Conservation (phyloP, 495 filamentous ascomycete species). For the Penicillium riverlandense region DNA sequence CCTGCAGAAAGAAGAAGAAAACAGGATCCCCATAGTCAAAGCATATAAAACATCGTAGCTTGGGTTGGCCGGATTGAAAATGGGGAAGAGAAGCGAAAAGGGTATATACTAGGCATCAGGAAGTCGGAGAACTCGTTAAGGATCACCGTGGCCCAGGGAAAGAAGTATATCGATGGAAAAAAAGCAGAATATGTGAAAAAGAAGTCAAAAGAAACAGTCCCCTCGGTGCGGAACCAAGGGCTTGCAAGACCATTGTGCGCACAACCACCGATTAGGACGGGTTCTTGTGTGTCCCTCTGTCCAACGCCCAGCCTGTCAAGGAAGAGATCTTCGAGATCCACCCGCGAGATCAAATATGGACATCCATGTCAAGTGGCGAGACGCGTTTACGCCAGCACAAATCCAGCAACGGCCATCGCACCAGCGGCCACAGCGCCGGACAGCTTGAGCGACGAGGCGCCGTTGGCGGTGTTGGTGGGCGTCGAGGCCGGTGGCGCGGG, state of each 20-base stretch:
- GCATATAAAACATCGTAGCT: too few relatives aligned
- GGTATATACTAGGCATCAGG: constrained; percentile 19
- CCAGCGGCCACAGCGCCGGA: constrained; percentile 29
- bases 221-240: too few relatives aligned
- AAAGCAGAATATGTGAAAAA: constrained; percentile 1
- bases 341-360: neutral
- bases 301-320: neutral
- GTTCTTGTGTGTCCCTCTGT: neutral
- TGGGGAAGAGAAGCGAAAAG: constrained; percentile 8
- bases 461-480: constrained; percentile 12
- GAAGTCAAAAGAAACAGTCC: neutral
- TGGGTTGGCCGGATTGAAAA: too few relatives aligned
- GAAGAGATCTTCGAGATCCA: constrained; percentile 10
- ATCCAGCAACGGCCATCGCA: constrained; percentile 35
- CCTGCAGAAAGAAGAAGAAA: constrained; percentile 7
- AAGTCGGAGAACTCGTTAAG: constrained; percentile 19
- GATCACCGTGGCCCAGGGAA: constrained; percentile 10
- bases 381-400: constrained; percentile 33
- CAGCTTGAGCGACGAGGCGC: constrained; percentile 23
- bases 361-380: too few relatives aligned
- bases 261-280: constrained; percentile 3
- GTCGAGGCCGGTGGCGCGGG: constrained; percentile 2
- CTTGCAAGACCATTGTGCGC: too few relatives aligned
- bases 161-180: constrained; percentile 9
- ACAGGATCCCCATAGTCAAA: neutral